phyloP scores from a whole-genome alignment of 768 basidiomycete genomes.

The Kwoniella sp. region DNA sequence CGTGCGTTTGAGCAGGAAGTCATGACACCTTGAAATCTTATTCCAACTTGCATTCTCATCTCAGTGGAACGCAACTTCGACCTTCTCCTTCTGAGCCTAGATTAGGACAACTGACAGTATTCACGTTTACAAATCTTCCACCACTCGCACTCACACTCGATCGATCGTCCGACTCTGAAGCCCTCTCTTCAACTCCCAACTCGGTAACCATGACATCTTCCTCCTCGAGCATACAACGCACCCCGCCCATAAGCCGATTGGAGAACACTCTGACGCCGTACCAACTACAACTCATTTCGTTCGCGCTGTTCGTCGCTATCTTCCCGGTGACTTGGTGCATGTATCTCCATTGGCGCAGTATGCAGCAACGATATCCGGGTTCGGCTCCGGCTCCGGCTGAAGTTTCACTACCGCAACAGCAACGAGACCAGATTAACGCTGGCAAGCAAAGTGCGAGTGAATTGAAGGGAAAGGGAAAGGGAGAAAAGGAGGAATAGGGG shows the following conservation, averaged over 20 bases:
- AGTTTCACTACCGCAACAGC: no score
- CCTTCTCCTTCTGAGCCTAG: no score
- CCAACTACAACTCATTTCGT: conserved; percentile 18
- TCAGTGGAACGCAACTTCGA: no score
- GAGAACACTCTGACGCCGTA: conserved; percentile 14
- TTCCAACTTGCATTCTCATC: no score
- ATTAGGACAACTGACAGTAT: no score
- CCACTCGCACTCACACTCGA: no score
- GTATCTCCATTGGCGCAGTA: conserved; percentile 20
- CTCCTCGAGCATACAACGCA: no score
- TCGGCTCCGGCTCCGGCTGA: no score
- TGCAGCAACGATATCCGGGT: conserved; percentile 20
- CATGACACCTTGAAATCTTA: no score
- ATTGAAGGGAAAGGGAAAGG: neutral
- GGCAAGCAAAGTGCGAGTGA: neutral
- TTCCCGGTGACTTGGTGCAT: conserved; percentile 6
- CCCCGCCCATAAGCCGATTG: neutral
- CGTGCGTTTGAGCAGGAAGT: no score
- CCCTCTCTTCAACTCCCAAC: neutral
- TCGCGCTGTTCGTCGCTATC: conserved; percentile 6
- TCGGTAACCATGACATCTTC: neutral
- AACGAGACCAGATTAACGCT: neutral
- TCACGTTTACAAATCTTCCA: no score
- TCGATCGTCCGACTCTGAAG: no score
- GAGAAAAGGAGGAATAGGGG: neutral